Evolutionary conservation across 306 rosid genomes (phyloP), one percentile per base, ranked within the genome.

Genomic region (Macrotyloma uniflorum): DNA sequence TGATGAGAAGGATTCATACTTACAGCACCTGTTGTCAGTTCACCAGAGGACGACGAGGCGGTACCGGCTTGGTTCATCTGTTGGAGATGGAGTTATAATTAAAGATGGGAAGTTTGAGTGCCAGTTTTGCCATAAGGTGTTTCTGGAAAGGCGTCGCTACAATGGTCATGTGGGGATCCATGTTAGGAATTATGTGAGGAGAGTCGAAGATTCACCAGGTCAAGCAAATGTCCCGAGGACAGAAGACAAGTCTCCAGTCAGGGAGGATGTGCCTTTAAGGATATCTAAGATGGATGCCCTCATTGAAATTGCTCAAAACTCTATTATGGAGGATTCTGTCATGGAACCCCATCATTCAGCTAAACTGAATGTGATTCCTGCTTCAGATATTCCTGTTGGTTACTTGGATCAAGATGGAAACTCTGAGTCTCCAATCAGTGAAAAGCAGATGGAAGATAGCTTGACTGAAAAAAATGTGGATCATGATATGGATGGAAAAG

Each of bases 81-180:
- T 93, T 83, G 94, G 94, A 54, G 98, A 91, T 77, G 98, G 98
- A 62, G 98, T 93, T 76, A 93, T 93, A 78, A 89, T 93, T 65
- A 90, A 89, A 79, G 94, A 93, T 74, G 98, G 96, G n/a, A 93
- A 90, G 75, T 93, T 85, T 79, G 96, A 90, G 81, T 93, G 98
- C 86, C 98, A 93, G 88, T 93, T 93, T 82, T 93, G 98, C 83
- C 98, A 93, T 77, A 90, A 93, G 84, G 93, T 90, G 75, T 93
- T 90, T 75, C 58, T 82, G 42, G 98, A 93, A 75, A 88, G 92
- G 90, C 92, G 91, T 79, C 94, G 96, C 80, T 93, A 93, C 85
- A 93, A 90, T 72, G 90, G 96, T 57, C 98, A 93, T 80, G 98
- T 93, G 54, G 98, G 98, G 73, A 93, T 93, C 53, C 98, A 93